Conservation (phyloP, 2,329 filamentous ascomycete genomes). For the Talaromyces amestolkiae region DNA sequence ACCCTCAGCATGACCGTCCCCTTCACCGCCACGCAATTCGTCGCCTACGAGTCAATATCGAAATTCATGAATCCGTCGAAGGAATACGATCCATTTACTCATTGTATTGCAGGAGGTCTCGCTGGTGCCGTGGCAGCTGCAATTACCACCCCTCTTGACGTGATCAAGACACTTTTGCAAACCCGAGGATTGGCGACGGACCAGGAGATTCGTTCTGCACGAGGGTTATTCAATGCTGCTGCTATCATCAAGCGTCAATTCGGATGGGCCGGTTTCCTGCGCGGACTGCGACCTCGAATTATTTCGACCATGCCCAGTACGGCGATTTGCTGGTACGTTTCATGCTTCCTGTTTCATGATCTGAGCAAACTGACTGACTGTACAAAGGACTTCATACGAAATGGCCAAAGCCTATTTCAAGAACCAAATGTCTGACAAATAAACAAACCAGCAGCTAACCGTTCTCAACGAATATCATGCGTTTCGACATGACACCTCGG, state of each 20-base stretch:
- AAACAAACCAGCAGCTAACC: slow-evolving; percentile 3
- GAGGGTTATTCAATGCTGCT: slow-evolving; percentile 75
- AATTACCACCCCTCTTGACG: slow-evolving; percentile 92
- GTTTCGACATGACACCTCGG: background rate
- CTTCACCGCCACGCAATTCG: slow-evolving; percentile 94
- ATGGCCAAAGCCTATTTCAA: slow-evolving; percentile 69
- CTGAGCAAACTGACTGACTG: background rate
- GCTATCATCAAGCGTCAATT: slow-evolving; percentile 78
- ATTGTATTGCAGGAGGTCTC: slow-evolving; percentile 87
- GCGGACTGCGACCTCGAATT: slow-evolving; percentile 84
- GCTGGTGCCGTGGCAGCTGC: slow-evolving; percentile 92
- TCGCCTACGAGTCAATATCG: slow-evolving; percentile 94
- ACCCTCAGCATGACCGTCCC: slow-evolving; percentile 98
- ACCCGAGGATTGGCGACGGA: slow-evolving; percentile 83
- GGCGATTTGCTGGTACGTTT: slow-evolving; percentile 89
- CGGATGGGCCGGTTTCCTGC: slow-evolving; percentile 84
- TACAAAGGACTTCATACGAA: slow-evolving; percentile 60
- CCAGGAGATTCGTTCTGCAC: slow-evolving; percentile 78
- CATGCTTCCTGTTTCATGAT: background rate
- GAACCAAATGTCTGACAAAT: slow-evolving; percentile 31
- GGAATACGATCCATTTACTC: slow-evolving; percentile 84
- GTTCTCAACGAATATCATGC: background rate
- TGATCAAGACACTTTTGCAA: slow-evolving; percentile 96
- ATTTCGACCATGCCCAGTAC: slow-evolving; percentile 98
- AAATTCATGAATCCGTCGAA: slow-evolving; percentile 82